Percentiles rank a stretch among this genome's conserved stretches.
Conservation (phyloP, 306 rosid genomes). For the Cucurbita moschata region DNA sequence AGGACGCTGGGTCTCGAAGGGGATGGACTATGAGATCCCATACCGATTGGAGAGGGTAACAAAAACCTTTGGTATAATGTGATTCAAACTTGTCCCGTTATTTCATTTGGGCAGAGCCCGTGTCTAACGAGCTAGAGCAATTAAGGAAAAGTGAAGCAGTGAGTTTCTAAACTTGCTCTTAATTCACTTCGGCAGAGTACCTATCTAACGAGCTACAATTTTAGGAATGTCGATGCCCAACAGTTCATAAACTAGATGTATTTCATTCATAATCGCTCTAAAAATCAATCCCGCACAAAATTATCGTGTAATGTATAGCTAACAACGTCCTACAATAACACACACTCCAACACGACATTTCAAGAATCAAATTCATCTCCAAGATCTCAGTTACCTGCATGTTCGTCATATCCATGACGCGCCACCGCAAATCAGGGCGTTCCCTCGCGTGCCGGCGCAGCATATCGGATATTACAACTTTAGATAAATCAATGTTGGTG, state of each 20-base stretch:
- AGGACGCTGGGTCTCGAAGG: too few species aligned
- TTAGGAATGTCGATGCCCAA: background rate
- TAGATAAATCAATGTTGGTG: slow-evolving; percentile 80
- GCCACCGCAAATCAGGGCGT: slow-evolving; percentile 92
- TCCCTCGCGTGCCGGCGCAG: slow-evolving; percentile 75
- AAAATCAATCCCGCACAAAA: background rate
- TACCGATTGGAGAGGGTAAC: too few species aligned
- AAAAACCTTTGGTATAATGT: background rate
- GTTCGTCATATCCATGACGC: slow-evolving; percentile 83
- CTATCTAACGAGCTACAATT: background rate
- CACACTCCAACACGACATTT: background rate
- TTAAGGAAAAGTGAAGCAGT: too few species aligned
- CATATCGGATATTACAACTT: slow-evolving; percentile 77
- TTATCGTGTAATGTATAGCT: background rate
- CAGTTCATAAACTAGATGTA: background rate
- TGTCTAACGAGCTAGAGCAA: too few species aligned
- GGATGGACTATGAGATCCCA: too few species aligned
- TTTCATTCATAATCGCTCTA: background rate
- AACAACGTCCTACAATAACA: background rate
- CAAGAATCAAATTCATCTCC: background rate
- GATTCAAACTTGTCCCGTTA: background rate
- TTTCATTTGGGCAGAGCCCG: background rate
- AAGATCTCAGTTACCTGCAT: slow-evolving; percentile 42
- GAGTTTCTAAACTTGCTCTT: background rate
- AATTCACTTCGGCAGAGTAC: background rate